A percentile compares a stretch with the other conserved stretches of the same genome.
phyloP scores from a whole-genome alignment of 768 basidiomycete species.

The Fistulinella prunicolor region DNA sequence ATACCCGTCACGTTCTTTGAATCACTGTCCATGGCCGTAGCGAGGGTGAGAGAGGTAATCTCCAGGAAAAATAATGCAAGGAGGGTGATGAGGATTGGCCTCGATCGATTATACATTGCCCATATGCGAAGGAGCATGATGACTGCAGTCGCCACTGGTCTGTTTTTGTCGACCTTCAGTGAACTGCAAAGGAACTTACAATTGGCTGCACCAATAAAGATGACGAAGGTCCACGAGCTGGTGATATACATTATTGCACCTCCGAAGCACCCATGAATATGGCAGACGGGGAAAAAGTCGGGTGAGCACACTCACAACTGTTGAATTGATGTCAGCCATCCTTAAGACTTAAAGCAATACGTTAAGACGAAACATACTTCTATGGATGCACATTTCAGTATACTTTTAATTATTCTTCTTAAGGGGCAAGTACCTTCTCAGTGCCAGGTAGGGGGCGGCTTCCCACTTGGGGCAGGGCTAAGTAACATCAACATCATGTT shows the following conservation, averaged over 20 bases:
- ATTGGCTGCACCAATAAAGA: slow-evolving; percentile 4
- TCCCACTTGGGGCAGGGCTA: not conserved
- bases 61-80: not conserved
- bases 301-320: slow-evolving; percentile 1
- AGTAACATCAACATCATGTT: too few species aligned
- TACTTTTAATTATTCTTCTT: not conserved
- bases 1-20: not conserved
- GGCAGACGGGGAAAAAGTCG: too few species aligned
- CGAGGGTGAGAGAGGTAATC: not conserved
- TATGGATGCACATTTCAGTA: not conserved
- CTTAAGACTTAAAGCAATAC: not conserved
- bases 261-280: not conserved
- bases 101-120: slow-evolving; percentile 3
- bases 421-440: not conserved
- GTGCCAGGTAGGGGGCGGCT: not conserved
- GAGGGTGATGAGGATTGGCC: not conserved
- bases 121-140: slow-evolving; percentile 1
- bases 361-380: not conserved
- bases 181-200: not conserved
- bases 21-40: not conserved
- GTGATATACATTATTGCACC: not conserved
- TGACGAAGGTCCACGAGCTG: not conserved
- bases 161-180: not conserved
- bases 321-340: not conserved
- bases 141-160: not conserved